Evolutionary conservation across 805 yeast genomes (phyloP).

Genomic region (Starmerella apicola): DNA sequence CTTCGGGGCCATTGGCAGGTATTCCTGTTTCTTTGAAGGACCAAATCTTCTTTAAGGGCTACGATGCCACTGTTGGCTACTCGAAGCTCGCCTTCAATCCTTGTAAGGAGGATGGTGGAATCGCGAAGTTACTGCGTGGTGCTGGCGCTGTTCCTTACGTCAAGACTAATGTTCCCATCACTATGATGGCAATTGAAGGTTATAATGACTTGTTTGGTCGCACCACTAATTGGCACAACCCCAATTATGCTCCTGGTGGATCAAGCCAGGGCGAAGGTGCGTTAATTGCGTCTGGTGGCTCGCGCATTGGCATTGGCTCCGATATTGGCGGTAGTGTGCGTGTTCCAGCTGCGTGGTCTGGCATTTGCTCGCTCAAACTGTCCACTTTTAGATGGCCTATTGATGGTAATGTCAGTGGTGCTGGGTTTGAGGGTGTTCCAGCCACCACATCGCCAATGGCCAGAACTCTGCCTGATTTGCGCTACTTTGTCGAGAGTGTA

Average conservation of each 20-base stretch:
- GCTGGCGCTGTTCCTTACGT: conserved; percentile 46
- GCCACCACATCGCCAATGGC: conserved; percentile 31
- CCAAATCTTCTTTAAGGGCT: conserved; percentile 39
- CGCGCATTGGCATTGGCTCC: conserved; percentile 42
- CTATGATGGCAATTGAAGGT: conserved; percentile 45
- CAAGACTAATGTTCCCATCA: conserved; percentile 45
- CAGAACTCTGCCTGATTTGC: conserved; percentile 37
- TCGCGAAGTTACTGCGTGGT: conserved; percentile 34
- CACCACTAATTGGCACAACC: conserved; percentile 39
- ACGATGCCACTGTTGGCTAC: conserved; percentile 41
- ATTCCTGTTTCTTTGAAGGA: conserved; percentile 53
- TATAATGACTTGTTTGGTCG: conserved; percentile 44
- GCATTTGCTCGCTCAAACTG: conserved; percentile 39
- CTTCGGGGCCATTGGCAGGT: conserved; percentile 53
- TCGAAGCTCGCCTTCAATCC: conserved; percentile 34
- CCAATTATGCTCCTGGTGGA: conserved; percentile 39
- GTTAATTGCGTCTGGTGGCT: conserved; percentile 35
- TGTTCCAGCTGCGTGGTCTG: conserved; percentile 42
- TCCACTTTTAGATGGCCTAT: conserved; percentile 41
- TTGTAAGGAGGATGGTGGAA: conserved; percentile 30
- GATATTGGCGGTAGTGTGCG: conserved; percentile 49
- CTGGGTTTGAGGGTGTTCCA: conserved; percentile 34
- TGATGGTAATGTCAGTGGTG: conserved; percentile 28
- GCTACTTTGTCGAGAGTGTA: conserved; percentile 36
- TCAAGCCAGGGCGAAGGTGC: conserved; percentile 45